These are phyloP conservation scores for Trichoderma guizhouense DNA, from an alignment of 2,329 filamentous ascomycete species.

Conservation along the genomic window DNA sequence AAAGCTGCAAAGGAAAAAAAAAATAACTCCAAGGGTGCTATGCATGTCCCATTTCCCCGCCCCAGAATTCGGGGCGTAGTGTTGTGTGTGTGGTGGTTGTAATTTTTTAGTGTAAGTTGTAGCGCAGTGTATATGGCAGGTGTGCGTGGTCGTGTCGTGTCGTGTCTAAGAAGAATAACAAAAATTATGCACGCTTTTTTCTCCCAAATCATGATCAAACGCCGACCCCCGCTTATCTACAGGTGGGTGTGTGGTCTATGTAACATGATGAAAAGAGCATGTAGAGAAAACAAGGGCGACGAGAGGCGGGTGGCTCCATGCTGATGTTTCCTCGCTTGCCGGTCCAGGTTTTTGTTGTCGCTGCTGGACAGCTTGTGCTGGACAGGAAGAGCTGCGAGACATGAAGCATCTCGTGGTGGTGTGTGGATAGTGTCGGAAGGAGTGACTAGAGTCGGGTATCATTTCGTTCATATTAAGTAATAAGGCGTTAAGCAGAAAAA, in stretches of 20 bases:
- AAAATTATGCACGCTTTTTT: conserved; percentile 5
- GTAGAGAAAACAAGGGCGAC: conserved; percentile 11
- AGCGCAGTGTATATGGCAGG: conserved; percentile 1
- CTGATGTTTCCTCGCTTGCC: background rate
- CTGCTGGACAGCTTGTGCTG: background rate
- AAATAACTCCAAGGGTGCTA: conserved; percentile 17
- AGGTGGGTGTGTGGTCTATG: conserved; percentile 15
- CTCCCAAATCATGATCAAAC: conserved; percentile 15
- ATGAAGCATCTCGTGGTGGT: background rate
- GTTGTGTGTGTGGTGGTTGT: conserved; percentile 3
- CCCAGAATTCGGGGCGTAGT: conserved; percentile 5
- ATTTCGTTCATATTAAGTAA: conserved; percentile 18
- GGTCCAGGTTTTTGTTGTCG: background rate
- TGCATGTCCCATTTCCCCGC: conserved; percentile 18
- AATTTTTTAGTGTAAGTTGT: conserved; percentile 6
- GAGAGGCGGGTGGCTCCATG: background rate
- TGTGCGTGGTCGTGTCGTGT: conserved; percentile 11
- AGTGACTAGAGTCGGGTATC: conserved; percentile 20
- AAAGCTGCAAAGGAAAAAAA: background rate
- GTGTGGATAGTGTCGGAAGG: conserved; percentile 3
- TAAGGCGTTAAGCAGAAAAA: conserved; percentile 8
- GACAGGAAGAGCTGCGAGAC: background rate
- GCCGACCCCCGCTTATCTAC: conserved; percentile 16
- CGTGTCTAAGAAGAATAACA: conserved; percentile 7
- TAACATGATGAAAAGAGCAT: conserved; percentile 17